Conservation (phyloP, 139 green algal species). For the Desmodesmus armatus region DNA sequence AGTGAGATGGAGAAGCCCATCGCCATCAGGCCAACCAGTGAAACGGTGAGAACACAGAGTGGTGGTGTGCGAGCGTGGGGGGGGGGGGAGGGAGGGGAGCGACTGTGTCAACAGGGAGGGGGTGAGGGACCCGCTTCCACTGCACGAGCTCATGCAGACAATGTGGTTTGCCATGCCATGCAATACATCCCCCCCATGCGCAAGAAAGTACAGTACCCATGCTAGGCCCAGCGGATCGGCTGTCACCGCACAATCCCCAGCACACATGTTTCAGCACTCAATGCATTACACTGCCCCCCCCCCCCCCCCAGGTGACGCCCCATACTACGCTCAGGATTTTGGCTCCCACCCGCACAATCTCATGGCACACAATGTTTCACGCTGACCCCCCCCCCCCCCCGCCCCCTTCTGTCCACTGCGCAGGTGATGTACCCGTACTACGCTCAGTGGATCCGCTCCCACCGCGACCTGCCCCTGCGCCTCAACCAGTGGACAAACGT, state of each 20-base stretch:
- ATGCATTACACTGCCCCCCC: too few relatives aligned
- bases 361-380: background rate
- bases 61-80: too few relatives aligned
- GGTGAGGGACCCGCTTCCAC: too few relatives aligned
- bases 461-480: constrained; percentile 96
- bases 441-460: constrained; percentile 95
- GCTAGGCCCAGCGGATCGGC: constrained; percentile 95
- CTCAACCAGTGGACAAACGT: constrained; percentile 99
- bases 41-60: constrained; percentile 80
- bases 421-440: constrained; percentile 98
- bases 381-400: background rate
- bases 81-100: too few relatives aligned
- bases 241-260: constrained; percentile 93
- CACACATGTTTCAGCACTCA: background rate
- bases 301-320: background rate
- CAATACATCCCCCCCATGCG: too few relatives aligned
- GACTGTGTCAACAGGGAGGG: too few relatives aligned
- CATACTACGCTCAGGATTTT: too few relatives aligned
- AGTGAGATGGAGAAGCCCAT: constrained; percentile 95
- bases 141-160: too few relatives aligned
- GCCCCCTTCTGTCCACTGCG: too few relatives aligned
- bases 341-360: background rate
- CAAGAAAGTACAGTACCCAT: constrained; percentile 97
- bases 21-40: constrained; percentile 96
- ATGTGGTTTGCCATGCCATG: too few relatives aligned